phyloP scores from a whole-genome alignment of 106 monocot genomes.

The Ottelia alismoides region DNA sequence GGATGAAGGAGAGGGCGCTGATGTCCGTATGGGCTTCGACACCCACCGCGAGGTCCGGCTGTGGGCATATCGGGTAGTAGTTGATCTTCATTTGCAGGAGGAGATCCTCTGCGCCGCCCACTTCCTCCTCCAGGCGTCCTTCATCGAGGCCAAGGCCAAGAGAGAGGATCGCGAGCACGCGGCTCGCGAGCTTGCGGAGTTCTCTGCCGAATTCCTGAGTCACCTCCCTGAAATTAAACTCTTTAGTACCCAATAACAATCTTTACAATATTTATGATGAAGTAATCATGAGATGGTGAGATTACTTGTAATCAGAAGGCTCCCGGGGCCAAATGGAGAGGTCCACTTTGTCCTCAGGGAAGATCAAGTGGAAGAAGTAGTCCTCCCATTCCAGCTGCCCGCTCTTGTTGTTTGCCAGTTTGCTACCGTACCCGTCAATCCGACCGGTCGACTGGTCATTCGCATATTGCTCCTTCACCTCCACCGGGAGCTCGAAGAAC shows the following conservation, averaged over 20 bases:
- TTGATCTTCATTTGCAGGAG: constrained; percentile 85
- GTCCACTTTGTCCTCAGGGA: constrained; percentile 45
- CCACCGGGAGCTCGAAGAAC: constrained; percentile 64
- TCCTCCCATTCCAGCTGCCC: constrained; percentile 86
- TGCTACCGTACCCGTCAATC: constrained; percentile 81
- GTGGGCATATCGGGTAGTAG: constrained; percentile 86
- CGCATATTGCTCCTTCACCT: constrained; percentile 75
- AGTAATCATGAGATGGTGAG: background rate
- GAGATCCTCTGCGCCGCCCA: constrained; percentile 51
- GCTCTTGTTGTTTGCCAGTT: constrained; percentile 60
- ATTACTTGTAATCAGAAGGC: constrained; percentile 41
- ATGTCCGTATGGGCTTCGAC: constrained; percentile 89
- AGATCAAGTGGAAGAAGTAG: constrained; percentile 86
- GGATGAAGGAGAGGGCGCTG: constrained; percentile 73
- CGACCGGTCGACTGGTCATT: constrained; percentile 60
- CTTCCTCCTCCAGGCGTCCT: constrained; percentile 32
- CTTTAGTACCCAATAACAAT: background rate
- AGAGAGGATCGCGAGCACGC: constrained; percentile 58
- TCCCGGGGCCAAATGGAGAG: constrained; percentile 53
- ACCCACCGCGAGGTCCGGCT: constrained; percentile 63
- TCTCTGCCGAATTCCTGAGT: constrained; percentile 43
- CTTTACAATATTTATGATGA: background rate
- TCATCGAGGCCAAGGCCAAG: constrained; percentile 36
- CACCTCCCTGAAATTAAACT: constrained; percentile 28
- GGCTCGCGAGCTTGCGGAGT: constrained; percentile 30